These are phyloP conservation scores for Dovyalis caffra DNA, from an alignment of 345 rosid genomes.

Conservation along the genomic window DNA sequence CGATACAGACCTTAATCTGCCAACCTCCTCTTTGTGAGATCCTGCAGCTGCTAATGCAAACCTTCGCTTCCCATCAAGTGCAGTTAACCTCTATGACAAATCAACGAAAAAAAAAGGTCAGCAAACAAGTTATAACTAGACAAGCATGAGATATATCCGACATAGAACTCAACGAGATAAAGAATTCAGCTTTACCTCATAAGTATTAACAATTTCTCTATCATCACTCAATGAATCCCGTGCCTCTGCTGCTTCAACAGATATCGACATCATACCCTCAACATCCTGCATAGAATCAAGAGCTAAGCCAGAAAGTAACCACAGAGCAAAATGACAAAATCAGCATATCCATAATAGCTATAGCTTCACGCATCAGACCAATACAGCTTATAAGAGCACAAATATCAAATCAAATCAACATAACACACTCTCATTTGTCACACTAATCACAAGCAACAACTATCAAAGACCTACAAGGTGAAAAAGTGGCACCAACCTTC, in stretches of 20 bases:
- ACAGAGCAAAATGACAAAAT: conserved; percentile 1
- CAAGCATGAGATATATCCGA: not conserved
- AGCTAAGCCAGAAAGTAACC: conserved; percentile 5
- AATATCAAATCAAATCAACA: not conserved
- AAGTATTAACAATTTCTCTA: conserved; percentile 87
- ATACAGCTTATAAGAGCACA: not conserved
- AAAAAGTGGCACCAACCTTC: conserved; percentile 47
- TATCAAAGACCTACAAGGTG: not conserved
- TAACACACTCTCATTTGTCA: not conserved
- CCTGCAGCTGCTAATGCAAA: conserved; percentile 94
- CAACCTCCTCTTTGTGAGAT: conserved; percentile 90
- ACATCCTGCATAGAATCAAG: conserved; percentile 61
- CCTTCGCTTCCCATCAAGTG: conserved; percentile 97
- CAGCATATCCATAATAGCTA: conserved; percentile 16
- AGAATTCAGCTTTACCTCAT: conserved; percentile 57
- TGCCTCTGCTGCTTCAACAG: conserved; percentile 96
- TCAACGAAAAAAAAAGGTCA: conserved; percentile 5
- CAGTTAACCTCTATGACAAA: conserved; percentile 78
- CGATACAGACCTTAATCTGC: conserved; percentile 71
- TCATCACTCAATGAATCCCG: conserved; percentile 91
- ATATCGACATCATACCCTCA: conserved; percentile 99
- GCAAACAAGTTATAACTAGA: not conserved
- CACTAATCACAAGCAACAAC: not conserved
- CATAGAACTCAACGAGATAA: not conserved
- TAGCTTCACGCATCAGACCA: conserved; percentile 4